Evolutionary conservation across 208 protist genomes (phyloP).

Genomic region (Trypanosomatidae sp.): DNA sequence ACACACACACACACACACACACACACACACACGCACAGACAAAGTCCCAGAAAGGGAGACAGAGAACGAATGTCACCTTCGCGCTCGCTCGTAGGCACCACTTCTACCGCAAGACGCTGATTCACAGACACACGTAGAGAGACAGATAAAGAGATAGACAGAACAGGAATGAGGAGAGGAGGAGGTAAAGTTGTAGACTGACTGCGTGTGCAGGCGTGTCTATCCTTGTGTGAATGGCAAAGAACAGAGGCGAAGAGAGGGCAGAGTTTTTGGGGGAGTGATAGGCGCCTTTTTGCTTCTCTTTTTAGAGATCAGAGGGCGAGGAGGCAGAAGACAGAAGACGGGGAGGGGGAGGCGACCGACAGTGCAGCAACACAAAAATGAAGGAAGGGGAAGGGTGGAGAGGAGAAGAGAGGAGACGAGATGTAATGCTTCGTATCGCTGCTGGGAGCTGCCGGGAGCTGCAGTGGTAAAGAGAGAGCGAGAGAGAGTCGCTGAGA

Average conservation of each 20-base stretch:
- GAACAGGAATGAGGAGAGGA: background rate
- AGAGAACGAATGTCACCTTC: background rate
- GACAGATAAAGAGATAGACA: background rate
- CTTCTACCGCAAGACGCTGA: background rate
- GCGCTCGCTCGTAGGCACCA: background rate
- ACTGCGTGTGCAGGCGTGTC: background rate
- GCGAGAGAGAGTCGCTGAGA: background rate
- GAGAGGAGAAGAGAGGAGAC: background rate
- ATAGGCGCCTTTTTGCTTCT: background rate
- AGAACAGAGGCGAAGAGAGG: background rate
- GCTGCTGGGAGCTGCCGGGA: background rate
- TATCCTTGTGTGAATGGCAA: background rate
- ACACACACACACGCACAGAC: background rate
- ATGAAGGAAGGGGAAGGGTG: background rate
- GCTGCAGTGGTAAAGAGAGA: background rate
- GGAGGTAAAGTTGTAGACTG: no score
- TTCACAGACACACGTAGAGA: background rate
- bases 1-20: background rate
- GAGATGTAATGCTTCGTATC: background rate
- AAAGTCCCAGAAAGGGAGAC: background rate
- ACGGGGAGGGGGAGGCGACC: background rate
- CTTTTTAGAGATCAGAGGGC: background rate
- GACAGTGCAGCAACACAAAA: background rate
- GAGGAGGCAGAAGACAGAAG: background rate
- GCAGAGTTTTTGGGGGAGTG: background rate